Evolutionary conservation across 2,329 filamentous ascomycete genomes (phyloP), one percentile per base, ranked within the genome.

Genomic region (Coniochaeta sp.): DNA sequence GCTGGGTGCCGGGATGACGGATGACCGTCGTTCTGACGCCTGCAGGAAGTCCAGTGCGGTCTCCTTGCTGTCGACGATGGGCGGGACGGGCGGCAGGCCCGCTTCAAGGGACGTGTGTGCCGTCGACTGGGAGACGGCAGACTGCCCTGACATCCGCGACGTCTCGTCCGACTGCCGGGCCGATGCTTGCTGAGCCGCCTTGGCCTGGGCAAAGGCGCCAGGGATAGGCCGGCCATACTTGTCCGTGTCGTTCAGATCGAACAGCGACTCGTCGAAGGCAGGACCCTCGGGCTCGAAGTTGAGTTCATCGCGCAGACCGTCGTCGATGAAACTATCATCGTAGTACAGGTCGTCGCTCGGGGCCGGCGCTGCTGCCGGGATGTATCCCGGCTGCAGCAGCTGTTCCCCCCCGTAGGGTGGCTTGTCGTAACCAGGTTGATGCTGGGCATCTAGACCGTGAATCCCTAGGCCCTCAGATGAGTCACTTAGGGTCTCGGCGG

Each of bases 181-280:
- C n/a, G 70, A 68, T n/a, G 61, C 59, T 34, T 71, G 69, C 47
- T 70, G 65, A 1, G 72, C 72, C n/a, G 72, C 77, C 59, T 84
- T 75, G 1, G 80, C 81, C 47, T 76, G 77, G 4, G 81, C 81
- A 70, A 86, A 86, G 0, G 80, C 79, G 5, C 82, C 82, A 0
- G 82, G 82, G 42, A 85, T 80, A 1, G 82, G 85, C 24, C 85
- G 77, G 17, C 85, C 85, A 67, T 82, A 87, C 63, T 79, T 71
- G 70, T 88, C 81, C 16, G 85, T 85, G 66, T 88, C 85, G 58
- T 88, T 79, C 34, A 85, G 79, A 64, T 91, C 89, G 67, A 91
- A 91, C 16, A 90, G 80, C 6, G 86, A 88, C 69, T 91, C 89
- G 62, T 91, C 88, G 69, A 91, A 90, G 1, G 81, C 77, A 0